Conservation (phyloP, 2,329 filamentous ascomycete species). For the Fusarium proliferatum region DNA sequence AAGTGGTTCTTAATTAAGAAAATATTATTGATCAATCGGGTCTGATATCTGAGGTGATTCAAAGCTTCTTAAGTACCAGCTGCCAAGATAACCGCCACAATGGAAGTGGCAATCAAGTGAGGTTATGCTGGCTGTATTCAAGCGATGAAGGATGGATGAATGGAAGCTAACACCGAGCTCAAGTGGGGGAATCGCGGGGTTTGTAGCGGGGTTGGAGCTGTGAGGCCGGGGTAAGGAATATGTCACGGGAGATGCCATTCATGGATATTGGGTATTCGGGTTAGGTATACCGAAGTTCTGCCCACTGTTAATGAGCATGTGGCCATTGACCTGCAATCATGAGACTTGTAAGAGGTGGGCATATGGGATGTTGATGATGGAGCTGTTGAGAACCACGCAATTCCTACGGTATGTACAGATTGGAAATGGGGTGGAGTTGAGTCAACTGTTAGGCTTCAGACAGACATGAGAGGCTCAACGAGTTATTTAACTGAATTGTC, state of each 20-base stretch:
- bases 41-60: not conserved
- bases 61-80: slow-evolving; percentile 4
- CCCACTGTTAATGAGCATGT: slow-evolving; percentile 9
- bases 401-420: not conserved
- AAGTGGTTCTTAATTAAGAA: not conserved
- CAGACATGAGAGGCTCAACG: not conserved
- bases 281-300: not conserved
- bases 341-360: not conserved
- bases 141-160: slow-evolving; percentile 8
- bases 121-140: slow-evolving; percentile 5
- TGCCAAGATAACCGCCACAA: not conserved
- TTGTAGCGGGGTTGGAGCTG: slow-evolving; percentile 16
- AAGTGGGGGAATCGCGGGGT: slow-evolving; percentile 31
- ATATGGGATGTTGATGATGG: not conserved
- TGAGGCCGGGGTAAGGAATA: slow-evolving; percentile 17
- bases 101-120: slow-evolving; percentile 3
- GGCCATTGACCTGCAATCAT: slow-evolving; percentile 10
- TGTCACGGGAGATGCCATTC: slow-evolving; percentile 6
- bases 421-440: not conserved
- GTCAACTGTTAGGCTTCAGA: not conserved
- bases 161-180: not conserved
- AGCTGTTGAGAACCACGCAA: slow-evolving; percentile 5
- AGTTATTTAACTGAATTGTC: not conserved
- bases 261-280: slow-evolving; percentile 4
- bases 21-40: not conserved